Evolutionary conservation across 352 stramenopile genomes (phyloP), one percentile per base, ranked within the genome.

Genomic region (Globisporangium acanthophoron): DNA sequence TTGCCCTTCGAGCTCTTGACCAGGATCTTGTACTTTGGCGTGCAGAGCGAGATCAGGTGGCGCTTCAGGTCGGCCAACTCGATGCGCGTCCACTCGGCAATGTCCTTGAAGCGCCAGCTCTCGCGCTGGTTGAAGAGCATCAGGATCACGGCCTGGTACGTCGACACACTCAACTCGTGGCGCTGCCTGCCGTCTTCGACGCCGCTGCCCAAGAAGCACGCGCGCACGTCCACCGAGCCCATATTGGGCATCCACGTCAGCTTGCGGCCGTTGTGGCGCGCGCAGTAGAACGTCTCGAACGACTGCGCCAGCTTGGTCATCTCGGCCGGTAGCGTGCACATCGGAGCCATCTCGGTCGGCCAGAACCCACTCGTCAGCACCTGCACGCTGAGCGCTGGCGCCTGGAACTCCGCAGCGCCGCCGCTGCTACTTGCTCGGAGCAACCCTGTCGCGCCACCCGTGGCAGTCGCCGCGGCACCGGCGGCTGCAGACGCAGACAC

Each of bases 91-190:
- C 78, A 71, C 37, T 94, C 79, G 31, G 83, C 67, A 43, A 99
- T 96, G 12, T 98, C 81, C 20, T 88, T 83, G 53, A 98, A 92
- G 11, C 71, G 62, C 81, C 78, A 92, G 35, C 69, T 64, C 0
- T 87, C 83, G 13, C 75, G 68, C 37, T 89, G 76, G 70, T 99
- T 99, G 78, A 99, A 99, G 7, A 99, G 69, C 66, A 98, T 87
- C 33, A 99, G 76, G 46, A 99, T 98, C 56, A 97, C 97, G 66
- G 98, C 98, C 78, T 99, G 96, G 67, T 99, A 99, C 7, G 97
- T 99, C 21, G 94, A 98, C 27, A 99, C 96, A 47, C 88, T 97
- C 0, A 99, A 70, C 50, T 99, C 96, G 64, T 99, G 90, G 21
- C 86, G 80, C 41, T 85, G 77, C 29, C 77, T 77, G n/a, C 55